These are phyloP conservation scores for Nannochloris sp. DNA, from an alignment of 139 green algal species.

Conservation along the genomic window DNA sequence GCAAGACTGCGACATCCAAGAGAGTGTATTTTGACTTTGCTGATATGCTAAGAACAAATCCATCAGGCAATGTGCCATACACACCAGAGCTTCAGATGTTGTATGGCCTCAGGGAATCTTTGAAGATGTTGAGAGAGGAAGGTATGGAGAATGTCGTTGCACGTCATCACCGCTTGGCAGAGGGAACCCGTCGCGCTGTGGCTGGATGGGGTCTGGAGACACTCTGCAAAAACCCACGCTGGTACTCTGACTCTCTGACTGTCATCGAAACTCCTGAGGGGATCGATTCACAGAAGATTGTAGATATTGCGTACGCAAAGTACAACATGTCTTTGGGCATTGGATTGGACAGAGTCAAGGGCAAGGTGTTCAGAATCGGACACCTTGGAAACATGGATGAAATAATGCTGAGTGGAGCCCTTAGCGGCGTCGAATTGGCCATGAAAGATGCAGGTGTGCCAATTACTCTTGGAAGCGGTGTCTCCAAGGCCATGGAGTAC, in stretches of 20 bases:
- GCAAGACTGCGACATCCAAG: slow-evolving; percentile 59
- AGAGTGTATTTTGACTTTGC: slow-evolving; percentile 87
- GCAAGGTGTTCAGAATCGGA: slow-evolving; percentile 96
- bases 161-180: slow-evolving; percentile 72
- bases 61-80: slow-evolving; percentile 62
- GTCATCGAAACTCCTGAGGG: slow-evolving; percentile 79
- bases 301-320: slow-evolving; percentile 75
- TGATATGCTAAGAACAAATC: slow-evolving; percentile 46
- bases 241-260: slow-evolving; percentile 83
- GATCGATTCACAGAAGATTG: slow-evolving; percentile 79
- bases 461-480: slow-evolving; percentile 65
- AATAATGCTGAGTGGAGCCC: slow-evolving; percentile 76
- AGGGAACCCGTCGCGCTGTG: slow-evolving; percentile 70
- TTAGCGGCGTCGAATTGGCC: slow-evolving; percentile 88
- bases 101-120: slow-evolving; percentile 73
- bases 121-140: slow-evolving; percentile 71
- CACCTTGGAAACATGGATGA: slow-evolving; percentile 98
- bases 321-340: slow-evolving; percentile 97
- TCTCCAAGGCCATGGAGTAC: slow-evolving; percentile 67
- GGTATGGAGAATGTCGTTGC: slow-evolving; percentile 81
- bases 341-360: slow-evolving; percentile 71
- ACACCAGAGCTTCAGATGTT: slow-evolving; percentile 73
- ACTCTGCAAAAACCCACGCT: slow-evolving; percentile 81
- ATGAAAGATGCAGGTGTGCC: slow-evolving; percentile 69
- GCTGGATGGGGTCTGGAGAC: slow-evolving; percentile 85